Evolutionary conservation across 2,329 filamentous ascomycete genomes (phyloP).

Genomic region (Lecanosticta acicola): DNA sequence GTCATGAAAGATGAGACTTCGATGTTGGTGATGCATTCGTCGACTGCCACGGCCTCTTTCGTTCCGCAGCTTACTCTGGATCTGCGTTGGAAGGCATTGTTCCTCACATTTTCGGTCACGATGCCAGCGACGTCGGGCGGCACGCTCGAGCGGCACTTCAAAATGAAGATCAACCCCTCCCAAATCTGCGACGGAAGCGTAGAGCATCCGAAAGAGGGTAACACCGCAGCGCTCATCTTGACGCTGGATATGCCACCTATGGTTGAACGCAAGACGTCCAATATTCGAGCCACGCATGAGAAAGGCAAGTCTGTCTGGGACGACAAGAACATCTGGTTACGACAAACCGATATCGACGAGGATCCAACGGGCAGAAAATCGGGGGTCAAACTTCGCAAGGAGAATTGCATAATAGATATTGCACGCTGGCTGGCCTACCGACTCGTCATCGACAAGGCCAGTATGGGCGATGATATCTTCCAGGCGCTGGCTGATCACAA

Average conservation of each 20-base stretch:
- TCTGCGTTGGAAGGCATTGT: conserved; percentile 40
- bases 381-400: conserved; percentile 42
- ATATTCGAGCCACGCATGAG: conserved; percentile 37
- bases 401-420: conserved; percentile 53
- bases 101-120: conserved; percentile 39
- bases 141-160: conserved; percentile 11
- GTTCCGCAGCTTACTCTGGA: conserved; percentile 38
- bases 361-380: conserved; percentile 16
- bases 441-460: conserved; percentile 40
- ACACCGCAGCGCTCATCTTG: conserved; percentile 29
- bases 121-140: neutral
- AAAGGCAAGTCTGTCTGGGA: conserved; percentile 44
- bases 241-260: conserved; percentile 34
- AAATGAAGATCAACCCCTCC: conserved; percentile 21
- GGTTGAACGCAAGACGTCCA: conserved; percentile 21
- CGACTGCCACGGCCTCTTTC: conserved; percentile 23
- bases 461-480: conserved; percentile 29
- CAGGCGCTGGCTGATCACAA: conserved; percentile 67
- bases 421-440: conserved; percentile 58
- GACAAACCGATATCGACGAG: conserved; percentile 58
- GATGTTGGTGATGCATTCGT: conserved; percentile 56
- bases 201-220: conserved; percentile 19
- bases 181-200: conserved; percentile 16
- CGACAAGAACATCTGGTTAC: conserved; percentile 54
- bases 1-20: conserved; percentile 48